Percentiles rank a stretch among this genome's conserved stretches.
These are phyloP conservation scores for Cladosporium sp. DNA, from an alignment of 2,329 filamentous ascomycete species.

Conservation along the genomic window DNA sequence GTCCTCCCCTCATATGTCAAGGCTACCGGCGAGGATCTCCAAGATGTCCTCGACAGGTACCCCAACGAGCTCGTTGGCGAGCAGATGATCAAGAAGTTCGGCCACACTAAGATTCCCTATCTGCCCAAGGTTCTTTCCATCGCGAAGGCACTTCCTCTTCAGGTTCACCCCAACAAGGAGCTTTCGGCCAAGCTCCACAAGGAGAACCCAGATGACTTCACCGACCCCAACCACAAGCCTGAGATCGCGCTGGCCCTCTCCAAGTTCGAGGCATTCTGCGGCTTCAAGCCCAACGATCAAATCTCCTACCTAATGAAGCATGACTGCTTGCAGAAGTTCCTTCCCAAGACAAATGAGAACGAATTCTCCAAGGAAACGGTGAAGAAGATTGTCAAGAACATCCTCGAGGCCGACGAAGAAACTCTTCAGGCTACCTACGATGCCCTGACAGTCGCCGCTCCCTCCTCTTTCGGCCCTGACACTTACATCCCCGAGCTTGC, in stretches of 20 bases:
- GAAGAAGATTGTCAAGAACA: conserved; percentile 55
- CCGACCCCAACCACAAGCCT: conserved; percentile 76
- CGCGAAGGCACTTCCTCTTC: conserved; percentile 68
- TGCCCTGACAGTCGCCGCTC: conserved; percentile 52
- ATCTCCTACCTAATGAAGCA: conserved; percentile 63
- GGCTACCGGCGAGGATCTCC: conserved; percentile 63
- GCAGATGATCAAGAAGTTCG: conserved; percentile 62
- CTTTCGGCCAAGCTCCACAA: conserved; percentile 66
- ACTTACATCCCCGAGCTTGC: conserved; percentile 65
- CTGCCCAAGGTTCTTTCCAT: conserved; percentile 77
- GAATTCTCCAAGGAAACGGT: conserved; percentile 63
- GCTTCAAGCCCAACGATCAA: conserved; percentile 67
- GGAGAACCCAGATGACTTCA: conserved; percentile 65
- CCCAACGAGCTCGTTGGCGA: conserved; percentile 66
- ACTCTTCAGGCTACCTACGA: conserved; percentile 57
- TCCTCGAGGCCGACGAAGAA: conserved; percentile 58
- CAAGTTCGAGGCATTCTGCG: conserved; percentile 74
- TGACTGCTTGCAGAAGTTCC: conserved; percentile 56
- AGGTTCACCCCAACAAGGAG: conserved; percentile 72
- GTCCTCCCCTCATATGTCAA: conserved; percentile 67
- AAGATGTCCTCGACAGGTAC: conserved; percentile 64
- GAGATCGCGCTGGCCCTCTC: conserved; percentile 74
- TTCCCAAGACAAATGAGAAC: conserved; percentile 53
- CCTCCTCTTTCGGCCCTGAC: conserved; percentile 51
- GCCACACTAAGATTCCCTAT: conserved; percentile 66